Conservation (phyloP, 805 yeast genomes). For the Candida chilensis region DNA sequence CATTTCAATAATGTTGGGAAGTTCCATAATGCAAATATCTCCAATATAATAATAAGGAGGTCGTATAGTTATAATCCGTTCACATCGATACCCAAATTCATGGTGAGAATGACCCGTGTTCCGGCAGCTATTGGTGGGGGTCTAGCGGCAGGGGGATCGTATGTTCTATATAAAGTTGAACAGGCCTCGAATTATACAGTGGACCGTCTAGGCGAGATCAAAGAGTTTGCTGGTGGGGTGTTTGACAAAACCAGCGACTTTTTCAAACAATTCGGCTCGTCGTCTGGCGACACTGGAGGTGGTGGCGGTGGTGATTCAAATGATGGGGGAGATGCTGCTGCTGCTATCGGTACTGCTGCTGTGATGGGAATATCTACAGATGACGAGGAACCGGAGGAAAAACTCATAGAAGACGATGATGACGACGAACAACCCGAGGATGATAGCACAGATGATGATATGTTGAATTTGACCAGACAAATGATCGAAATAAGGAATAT, state of each 20-base stretch:
- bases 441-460: slow-evolving; percentile 64
- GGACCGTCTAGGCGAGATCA: slow-evolving; percentile 53
- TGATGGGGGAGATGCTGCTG: slow-evolving; percentile 42
- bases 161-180: slow-evolving; percentile 84
- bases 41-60: too few relatives aligned
- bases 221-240: slow-evolving; percentile 51
- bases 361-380: slow-evolving; percentile 24
- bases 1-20: too few relatives aligned
- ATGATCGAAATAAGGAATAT: slow-evolving; percentile 94
- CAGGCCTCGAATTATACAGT: slow-evolving; percentile 70
- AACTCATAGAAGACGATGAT: slow-evolving; percentile 27
- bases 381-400: slow-evolving; percentile 43
- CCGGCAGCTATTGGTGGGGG: slow-evolving; percentile 90
- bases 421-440: slow-evolving; percentile 35
- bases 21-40: too few relatives aligned
- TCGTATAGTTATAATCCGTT: too few relatives aligned
- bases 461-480: slow-evolving; percentile 83
- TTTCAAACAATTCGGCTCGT: slow-evolving; percentile 17
- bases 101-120: slow-evolving; percentile 44
- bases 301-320: slow-evolving; percentile 17
- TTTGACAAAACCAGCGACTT: slow-evolving; percentile 39
- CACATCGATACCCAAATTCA: slow-evolving; percentile 39
- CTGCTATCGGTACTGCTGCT: slow-evolving; percentile 47
- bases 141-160: slow-evolving; percentile 90
- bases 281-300: slow-evolving; percentile 12